Conservation (phyloP, 352 stramenopile species). For the Phytopythium oedochilum region DNA sequence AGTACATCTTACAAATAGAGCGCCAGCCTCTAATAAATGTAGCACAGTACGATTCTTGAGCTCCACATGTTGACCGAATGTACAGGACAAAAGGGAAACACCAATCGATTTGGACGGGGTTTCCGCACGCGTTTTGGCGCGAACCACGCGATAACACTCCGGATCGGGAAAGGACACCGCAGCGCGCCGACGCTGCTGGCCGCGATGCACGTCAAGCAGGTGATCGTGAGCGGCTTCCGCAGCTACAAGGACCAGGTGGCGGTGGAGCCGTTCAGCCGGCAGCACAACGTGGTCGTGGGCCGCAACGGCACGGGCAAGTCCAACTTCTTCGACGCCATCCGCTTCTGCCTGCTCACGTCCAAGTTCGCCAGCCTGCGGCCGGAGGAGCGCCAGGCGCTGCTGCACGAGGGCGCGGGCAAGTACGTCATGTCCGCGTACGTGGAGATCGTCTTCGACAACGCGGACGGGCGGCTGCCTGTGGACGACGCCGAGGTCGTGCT, state of each 20-base stretch:
- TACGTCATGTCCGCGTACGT: constrained; percentile 98
- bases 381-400: constrained; percentile 90
- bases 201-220: constrained; percentile 96
- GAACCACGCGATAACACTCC: too few species aligned
- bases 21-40: too few species aligned
- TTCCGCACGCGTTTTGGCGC: not conserved
- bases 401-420: constrained; percentile 94
- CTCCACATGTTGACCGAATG: too few species aligned
- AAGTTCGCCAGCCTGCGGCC: constrained; percentile 90
- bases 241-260: constrained; percentile 91
- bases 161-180: constrained; percentile 1
- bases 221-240: constrained; percentile 94
- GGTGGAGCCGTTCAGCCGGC: constrained; percentile 90
- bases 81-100: not conserved
- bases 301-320: constrained; percentile 96
- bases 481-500: constrained; percentile 94
- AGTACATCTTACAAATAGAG: too few species aligned
- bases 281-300: constrained; percentile 98
- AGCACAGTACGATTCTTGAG: too few species aligned
- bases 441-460: constrained; percentile 99
- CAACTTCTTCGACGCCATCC: constrained; percentile 99
- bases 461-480: constrained; percentile 92
- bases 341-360: constrained; percentile 96
- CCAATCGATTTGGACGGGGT: not conserved
- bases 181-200: not conserved